These are phyloP conservation scores for Collybia sp. DNA, from an alignment of 768 basidiomycete genomes.

Conservation along the genomic window DNA sequence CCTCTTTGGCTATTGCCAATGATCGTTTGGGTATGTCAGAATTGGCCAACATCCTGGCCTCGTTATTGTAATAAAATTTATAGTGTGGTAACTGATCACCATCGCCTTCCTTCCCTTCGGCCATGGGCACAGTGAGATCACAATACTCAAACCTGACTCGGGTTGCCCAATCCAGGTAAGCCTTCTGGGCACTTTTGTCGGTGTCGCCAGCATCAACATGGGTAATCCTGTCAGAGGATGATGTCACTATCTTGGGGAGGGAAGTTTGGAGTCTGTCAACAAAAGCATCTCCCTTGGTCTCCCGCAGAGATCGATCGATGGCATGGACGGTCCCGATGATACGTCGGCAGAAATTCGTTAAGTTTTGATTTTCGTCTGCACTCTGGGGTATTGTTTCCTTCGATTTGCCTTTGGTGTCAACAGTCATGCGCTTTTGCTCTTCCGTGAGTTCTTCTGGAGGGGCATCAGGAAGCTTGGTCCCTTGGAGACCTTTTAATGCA, in stretches of 20 bases:
- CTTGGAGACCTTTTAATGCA: slow-evolving; percentile 83
- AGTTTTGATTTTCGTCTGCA: slow-evolving; percentile 73
- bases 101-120: slow-evolving; percentile 22
- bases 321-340: slow-evolving; percentile 79
- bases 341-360: slow-evolving; percentile 79
- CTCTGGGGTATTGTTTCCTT: slow-evolving; percentile 44
- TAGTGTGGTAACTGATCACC: slow-evolving; percentile 64
- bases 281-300: slow-evolving; percentile 88
- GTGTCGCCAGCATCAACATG: slow-evolving; percentile 50
- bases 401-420: slow-evolving; percentile 58
- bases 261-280: slow-evolving; percentile 72
- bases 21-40: slow-evolving; percentile 89
- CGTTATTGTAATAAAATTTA: slow-evolving; percentile 79
- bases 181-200: slow-evolving; percentile 62
- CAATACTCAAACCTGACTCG: slow-evolving; percentile 87
- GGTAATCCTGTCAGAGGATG: slow-evolving; percentile 32
- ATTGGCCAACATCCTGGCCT: slow-evolving; percentile 78
- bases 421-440: slow-evolving; percentile 85
- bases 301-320: slow-evolving; percentile 83
- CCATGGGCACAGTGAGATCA: slow-evolving; percentile 58
- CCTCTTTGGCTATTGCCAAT: slow-evolving; percentile 94
- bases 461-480: slow-evolving; percentile 44
- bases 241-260: slow-evolving; percentile 66
- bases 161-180: slow-evolving; percentile 84
- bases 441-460: slow-evolving; percentile 72